phyloP scores from a whole-genome alignment of 352 stramenopile species.

The Chrysophaeum taylorii region DNA sequence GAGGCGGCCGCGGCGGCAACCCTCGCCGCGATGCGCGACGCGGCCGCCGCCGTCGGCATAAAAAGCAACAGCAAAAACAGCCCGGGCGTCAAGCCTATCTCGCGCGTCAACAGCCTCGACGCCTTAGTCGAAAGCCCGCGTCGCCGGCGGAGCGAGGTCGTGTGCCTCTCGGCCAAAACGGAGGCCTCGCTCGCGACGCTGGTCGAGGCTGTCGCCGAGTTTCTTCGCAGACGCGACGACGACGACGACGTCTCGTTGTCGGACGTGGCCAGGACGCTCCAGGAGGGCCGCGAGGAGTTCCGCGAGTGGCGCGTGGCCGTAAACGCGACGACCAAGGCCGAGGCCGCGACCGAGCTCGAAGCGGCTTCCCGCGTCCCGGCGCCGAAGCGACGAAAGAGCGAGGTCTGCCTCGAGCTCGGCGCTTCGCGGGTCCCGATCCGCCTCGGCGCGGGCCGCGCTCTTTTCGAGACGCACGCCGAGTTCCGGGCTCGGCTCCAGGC shows the following conservation, averaged over 20 bases:
- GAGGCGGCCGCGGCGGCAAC: background rate
- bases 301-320: constrained; percentile 3
- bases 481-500: background rate
- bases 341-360: background rate
- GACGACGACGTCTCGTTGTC: background rate
- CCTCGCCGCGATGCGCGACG: background rate
- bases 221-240: background rate
- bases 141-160: background rate
- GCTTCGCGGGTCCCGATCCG: background rate
- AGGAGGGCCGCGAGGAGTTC: background rate
- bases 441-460: background rate
- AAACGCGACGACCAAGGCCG: background rate
- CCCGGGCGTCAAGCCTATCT: too few species aligned
- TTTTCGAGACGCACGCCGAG: background rate
- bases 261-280: constrained; percentile 3
- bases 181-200: background rate
- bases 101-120: too few species aligned
- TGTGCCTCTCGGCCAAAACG: background rate
- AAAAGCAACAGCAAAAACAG: too few species aligned
- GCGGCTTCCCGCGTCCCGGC: background rate
- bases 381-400: too few species aligned
- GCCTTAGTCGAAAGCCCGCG: too few species aligned
- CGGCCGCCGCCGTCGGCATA: too few species aligned
- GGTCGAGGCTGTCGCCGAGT: background rate
- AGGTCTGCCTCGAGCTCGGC: constrained; percentile 2